A percentile compares a stretch with the other conserved stretches of the same genome.
phyloP scores from a whole-genome alignment of 2,329 filamentous ascomycete species.

The Blastomyces silverae region DNA sequence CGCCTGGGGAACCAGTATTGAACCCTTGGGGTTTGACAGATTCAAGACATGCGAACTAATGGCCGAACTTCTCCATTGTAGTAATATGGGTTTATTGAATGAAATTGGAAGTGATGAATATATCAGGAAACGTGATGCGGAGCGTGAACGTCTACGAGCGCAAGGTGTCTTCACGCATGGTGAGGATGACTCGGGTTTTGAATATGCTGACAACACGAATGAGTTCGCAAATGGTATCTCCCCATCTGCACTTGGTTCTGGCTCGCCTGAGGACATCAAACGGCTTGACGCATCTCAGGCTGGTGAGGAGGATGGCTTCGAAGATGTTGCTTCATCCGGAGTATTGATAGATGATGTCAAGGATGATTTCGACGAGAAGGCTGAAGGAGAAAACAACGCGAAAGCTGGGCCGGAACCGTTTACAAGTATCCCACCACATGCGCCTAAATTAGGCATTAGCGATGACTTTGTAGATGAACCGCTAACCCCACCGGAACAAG shows the following conservation, averaged over 20 bases:
- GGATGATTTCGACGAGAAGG: constrained; percentile 58
- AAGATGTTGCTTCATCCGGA: constrained; percentile 67
- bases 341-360: constrained; percentile 68
- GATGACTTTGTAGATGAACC: constrained; percentile 75
- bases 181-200: constrained; percentile 48
- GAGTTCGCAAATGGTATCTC: constrained; percentile 38
- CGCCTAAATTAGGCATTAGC: constrained; percentile 51
- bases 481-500: constrained; percentile 55
- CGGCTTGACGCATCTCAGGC: constrained; percentile 71
- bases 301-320: constrained; percentile 85
- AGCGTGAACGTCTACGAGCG: constrained; percentile 67
- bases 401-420: constrained; percentile 23
- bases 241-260: constrained; percentile 37
- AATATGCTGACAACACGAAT: constrained; percentile 47
- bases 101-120: constrained; percentile 84
- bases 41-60: constrained; percentile 99
- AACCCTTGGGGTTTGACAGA: constrained; percentile 90
- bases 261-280: constrained; percentile 59
- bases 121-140: constrained; percentile 68
- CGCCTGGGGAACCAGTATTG: constrained; percentile 84
- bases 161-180: constrained; percentile 61
- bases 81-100: constrained; percentile 95
- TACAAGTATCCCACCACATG: constrained; percentile 21
- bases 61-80: constrained; percentile 95
- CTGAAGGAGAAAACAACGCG: constrained; percentile 28